These are phyloP conservation scores for Coelastrella sp. DNA, from an alignment of 139 green algal genomes.

Conservation along the genomic window DNA sequence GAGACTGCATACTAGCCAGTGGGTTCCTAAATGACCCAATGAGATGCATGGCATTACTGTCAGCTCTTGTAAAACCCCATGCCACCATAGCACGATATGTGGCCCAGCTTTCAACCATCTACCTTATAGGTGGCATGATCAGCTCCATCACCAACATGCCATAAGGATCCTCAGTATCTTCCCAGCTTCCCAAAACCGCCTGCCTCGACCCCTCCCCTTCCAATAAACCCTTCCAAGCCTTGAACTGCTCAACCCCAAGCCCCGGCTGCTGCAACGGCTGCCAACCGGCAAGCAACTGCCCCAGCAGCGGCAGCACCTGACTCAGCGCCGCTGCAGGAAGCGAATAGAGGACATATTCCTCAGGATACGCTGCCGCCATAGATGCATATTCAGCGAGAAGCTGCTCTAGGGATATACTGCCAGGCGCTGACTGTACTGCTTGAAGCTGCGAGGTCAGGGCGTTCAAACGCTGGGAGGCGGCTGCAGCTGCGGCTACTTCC, in stretches of 20 bases:
- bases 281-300: conserved; percentile 65
- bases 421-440: neutral
- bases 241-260: conserved; percentile 59
- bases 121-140: conserved; percentile 86
- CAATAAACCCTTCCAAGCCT: conserved; percentile 78
- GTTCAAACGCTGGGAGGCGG: conserved; percentile 7
- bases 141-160: conserved; percentile 76
- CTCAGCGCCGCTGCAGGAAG: conserved; percentile 79
- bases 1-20: no score
- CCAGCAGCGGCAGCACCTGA: conserved; percentile 69
- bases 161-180: conserved; percentile 77
- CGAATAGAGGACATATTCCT: conserved; percentile 90
- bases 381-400: conserved; percentile 55
- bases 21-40: no score
- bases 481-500: conserved; percentile 56
- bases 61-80: no score
- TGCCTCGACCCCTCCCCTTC: conserved; percentile 58
- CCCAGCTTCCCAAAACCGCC: conserved; percentile 45
- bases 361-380: conserved; percentile 64
- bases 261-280: conserved; percentile 70
- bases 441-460: neutral
- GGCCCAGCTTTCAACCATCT: neutral
- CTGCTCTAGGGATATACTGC: conserved; percentile 21
- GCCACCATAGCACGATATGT: no score
- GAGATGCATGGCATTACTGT: no score